A percentile compares a stretch with the other conserved stretches of the same genome.
These are phyloP conservation scores for Dactylellina parvicollis DNA, from an alignment of 2,329 filamentous ascomycete genomes.

Conservation along the genomic window DNA sequence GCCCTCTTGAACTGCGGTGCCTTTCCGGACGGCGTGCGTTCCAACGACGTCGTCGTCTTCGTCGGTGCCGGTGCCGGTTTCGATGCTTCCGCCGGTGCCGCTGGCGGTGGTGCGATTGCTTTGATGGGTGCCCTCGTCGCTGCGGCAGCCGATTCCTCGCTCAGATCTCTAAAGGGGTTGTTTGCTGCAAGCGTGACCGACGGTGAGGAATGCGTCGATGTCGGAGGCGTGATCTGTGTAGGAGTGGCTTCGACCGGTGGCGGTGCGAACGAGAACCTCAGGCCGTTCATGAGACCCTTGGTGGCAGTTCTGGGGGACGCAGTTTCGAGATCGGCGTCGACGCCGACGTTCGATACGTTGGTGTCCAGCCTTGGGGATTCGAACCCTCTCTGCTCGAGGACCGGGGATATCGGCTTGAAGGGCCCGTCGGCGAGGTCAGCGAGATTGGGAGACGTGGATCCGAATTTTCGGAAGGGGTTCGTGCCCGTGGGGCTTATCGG, in stretches of 20 bases:
- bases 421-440: slow-evolving; percentile 33
- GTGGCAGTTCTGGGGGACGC: slow-evolving; percentile 43
- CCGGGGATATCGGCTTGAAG: slow-evolving; percentile 41
- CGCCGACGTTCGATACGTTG: neutral
- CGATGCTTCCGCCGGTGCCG: neutral
- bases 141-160: neutral
- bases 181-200: slow-evolving; percentile 38
- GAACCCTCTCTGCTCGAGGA: slow-evolving; percentile 38
- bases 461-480: slow-evolving; percentile 47
- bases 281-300: slow-evolving; percentile 45
- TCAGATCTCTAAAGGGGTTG: slow-evolving; percentile 40
- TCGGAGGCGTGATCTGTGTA: slow-evolving; percentile 30
- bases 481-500: slow-evolving; percentile 38
- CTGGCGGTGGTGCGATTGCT: slow-evolving; percentile 39
- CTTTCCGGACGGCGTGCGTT: slow-evolving; percentile 37
- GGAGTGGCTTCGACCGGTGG: slow-evolving; percentile 37
- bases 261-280: slow-evolving; percentile 45
- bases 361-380: slow-evolving; percentile 37
- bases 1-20: slow-evolving; percentile 45
- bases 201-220: slow-evolving; percentile 36
- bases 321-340: slow-evolving; percentile 19
- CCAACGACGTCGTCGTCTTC: too few relatives aligned
- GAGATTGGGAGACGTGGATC: slow-evolving; percentile 34
- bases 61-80: slow-evolving; percentile 1
- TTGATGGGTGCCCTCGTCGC: slow-evolving; percentile 14